Evolutionary conservation across 805 yeast genomes (phyloP).

Genomic region (Blastobotrys peoriensis): DNA sequence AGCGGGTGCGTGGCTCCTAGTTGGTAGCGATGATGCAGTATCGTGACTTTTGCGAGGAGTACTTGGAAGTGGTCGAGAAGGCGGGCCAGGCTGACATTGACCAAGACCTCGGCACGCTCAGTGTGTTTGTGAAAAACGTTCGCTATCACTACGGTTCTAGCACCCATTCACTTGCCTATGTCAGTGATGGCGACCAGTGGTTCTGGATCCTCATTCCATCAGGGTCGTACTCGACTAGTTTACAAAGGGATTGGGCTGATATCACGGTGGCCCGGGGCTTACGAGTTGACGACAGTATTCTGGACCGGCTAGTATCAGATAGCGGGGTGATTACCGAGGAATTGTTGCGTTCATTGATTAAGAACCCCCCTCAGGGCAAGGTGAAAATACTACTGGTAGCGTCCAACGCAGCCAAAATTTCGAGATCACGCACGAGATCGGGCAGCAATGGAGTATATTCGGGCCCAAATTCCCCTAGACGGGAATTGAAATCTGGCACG

Average conservation of each 20-base stretch:
- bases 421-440: neutral
- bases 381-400: neutral
- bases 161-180: too few species aligned
- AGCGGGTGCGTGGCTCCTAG: too few species aligned
- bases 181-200: neutral
- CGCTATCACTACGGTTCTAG: too few species aligned
- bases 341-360: neutral
- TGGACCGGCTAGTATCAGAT: neutral
- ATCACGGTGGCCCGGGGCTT: neutral
- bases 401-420: neutral
- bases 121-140: too few species aligned
- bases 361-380: neutral
- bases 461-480: neutral
- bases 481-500: neutral
- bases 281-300: neutral
- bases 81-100: too few species aligned
- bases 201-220: neutral
- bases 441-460: neutral
- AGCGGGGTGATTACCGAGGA: neutral
- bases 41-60: too few species aligned
- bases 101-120: too few species aligned
- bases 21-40: too few species aligned
- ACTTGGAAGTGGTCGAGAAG: too few species aligned
- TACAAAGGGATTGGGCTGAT: neutral
- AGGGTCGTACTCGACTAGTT: neutral